Percentiles rank a stretch among this genome's conserved stretches.
These are phyloP conservation scores for Bipolaris bicolor DNA, from an alignment of 2,329 filamentous ascomycete genomes.

Conservation along the genomic window DNA sequence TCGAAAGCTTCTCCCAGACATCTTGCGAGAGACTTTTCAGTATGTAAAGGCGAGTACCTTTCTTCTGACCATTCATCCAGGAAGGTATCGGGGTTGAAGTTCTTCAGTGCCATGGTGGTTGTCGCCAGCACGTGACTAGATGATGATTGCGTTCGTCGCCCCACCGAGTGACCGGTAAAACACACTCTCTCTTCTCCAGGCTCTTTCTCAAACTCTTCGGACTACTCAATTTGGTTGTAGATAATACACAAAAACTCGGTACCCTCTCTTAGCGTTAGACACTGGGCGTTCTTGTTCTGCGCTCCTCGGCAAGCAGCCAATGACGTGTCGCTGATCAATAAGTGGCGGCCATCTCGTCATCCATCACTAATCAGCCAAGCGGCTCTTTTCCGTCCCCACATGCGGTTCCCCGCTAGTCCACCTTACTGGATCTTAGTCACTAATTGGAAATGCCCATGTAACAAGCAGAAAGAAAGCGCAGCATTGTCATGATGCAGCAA, in stretches of 20 bases:
- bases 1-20: conserved; percentile 57
- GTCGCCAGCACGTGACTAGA: background rate
- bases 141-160: background rate
- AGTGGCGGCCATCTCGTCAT: conserved; percentile 32
- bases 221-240: conserved; percentile 6
- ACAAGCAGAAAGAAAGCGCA: conserved; percentile 29
- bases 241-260: conserved; percentile 5
- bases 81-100: conserved; percentile 56
- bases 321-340: conserved; percentile 29
- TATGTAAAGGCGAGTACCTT: conserved; percentile 34
- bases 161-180: background rate
- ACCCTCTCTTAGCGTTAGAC: background rate
- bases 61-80: conserved; percentile 53
- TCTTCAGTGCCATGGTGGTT: conserved; percentile 30
- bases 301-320: conserved; percentile 28
- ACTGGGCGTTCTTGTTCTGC: conserved; percentile 14
- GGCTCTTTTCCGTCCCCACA: conserved; percentile 3
- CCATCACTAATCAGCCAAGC: conserved; percentile 36
- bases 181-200: background rate
- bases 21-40: conserved; percentile 46
- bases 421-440: conserved; percentile 40
- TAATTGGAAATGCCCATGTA: conserved; percentile 41
- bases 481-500: conserved; percentile 30
- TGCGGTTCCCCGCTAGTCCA: conserved; percentile 2
- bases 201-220: conserved; percentile 4